A percentile compares a stretch with the other conserved stretches of the same genome.
phyloP scores from a whole-genome alignment of 75 land plant species.

The Pinus taeda region DNA sequence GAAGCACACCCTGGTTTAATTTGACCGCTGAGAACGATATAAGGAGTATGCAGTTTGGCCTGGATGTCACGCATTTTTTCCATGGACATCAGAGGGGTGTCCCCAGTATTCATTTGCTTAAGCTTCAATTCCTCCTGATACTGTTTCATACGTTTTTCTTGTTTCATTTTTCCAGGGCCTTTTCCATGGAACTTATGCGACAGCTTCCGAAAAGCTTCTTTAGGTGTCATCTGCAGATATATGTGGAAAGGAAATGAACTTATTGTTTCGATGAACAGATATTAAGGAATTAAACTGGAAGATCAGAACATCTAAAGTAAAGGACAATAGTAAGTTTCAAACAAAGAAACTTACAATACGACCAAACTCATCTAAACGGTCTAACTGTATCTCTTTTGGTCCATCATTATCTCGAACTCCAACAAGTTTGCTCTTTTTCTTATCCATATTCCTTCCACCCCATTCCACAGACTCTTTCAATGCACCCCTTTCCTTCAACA shows the following conservation, averaged over 20 bases:
- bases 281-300: conserved; percentile 1
- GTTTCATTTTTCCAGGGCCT: conserved; percentile 95
- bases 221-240: conserved; percentile 81
- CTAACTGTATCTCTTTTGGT: conserved; percentile 74
- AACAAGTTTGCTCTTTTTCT: conserved; percentile 96
- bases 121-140: conserved; percentile 85
- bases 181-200: conserved; percentile 99
- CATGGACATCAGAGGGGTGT: conserved; percentile 87
- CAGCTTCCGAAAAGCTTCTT: conserved; percentile 87
- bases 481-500: conserved; percentile 85
- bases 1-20: conserved; percentile 86
- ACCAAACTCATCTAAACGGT: conserved; percentile 95
- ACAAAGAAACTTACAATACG: conserved; percentile 64
- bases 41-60: conserved; percentile 72
- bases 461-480: conserved; percentile 89
- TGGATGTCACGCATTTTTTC: conserved; percentile 94
- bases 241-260: not conserved
- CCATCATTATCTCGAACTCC: conserved; percentile 77
- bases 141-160: conserved; percentile 87
- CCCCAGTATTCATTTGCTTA: conserved; percentile 93
- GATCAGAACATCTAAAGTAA: not conserved
- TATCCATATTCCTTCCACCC: conserved; percentile 99
- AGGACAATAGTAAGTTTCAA: not conserved
- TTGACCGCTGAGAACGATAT: conserved; percentile 93
- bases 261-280: not conserved